Conservation (phyloP, 1,284 basidiomycete genomes). For the Microbotryum silenes-acaulis region DNA sequence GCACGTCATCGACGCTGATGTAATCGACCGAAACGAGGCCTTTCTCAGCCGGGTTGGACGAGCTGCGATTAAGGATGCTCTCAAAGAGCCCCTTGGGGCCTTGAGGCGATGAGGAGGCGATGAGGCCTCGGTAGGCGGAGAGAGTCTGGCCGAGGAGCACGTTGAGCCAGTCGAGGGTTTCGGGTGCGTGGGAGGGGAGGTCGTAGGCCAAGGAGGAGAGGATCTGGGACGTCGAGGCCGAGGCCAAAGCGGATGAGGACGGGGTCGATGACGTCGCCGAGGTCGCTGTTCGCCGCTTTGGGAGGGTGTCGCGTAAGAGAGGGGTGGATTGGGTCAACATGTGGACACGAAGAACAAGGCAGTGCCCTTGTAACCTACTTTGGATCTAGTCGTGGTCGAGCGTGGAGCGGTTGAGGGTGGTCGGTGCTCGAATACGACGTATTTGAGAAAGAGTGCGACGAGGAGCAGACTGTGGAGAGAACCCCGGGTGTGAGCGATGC, state of each 20-base stretch:
- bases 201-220: slow-evolving; percentile 49
- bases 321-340: slow-evolving; percentile 1
- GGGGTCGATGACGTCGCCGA: slow-evolving; percentile 18
- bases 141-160: slow-evolving; percentile 50
- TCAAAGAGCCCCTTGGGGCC: slow-evolving; percentile 32
- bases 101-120: slow-evolving; percentile 19
- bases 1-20: slow-evolving; percentile 48
- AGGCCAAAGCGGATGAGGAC: slow-evolving; percentile 39
- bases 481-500: background rate
- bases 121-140: slow-evolving; percentile 37
- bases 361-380: slow-evolving; percentile 7
- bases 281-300: slow-evolving; percentile 31
- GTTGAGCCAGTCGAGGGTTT: slow-evolving; percentile 52
- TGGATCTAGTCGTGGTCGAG: slow-evolving; percentile 26
- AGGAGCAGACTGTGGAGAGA: slow-evolving; percentile 37
- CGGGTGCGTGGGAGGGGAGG: slow-evolving; percentile 47
- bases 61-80: slow-evolving; percentile 29
- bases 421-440: slow-evolving; percentile 48
- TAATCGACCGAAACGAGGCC: slow-evolving; percentile 29
- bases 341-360: background rate
- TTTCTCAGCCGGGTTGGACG: slow-evolving; percentile 13
- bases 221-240: slow-evolving; percentile 41
- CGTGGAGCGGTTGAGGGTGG: background rate
- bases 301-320: background rate
- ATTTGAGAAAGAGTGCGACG: slow-evolving; percentile 46